Evolutionary conservation across 1,139 yeast species (phyloP).

Genomic region (Hansenula lynferdii): DNA sequence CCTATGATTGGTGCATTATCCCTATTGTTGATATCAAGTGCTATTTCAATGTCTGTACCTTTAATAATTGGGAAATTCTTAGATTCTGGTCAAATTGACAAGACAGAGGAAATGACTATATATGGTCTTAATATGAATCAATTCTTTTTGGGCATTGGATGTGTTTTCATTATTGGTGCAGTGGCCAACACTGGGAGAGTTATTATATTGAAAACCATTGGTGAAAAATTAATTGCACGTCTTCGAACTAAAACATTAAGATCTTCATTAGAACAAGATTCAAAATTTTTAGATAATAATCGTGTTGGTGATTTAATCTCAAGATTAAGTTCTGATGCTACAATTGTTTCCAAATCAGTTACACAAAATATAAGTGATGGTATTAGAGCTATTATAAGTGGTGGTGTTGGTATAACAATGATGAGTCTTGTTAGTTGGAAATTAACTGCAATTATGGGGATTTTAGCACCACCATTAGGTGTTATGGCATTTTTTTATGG

Average conservation of each 20-base stretch:
- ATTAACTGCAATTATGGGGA: slow-evolving; percentile 71
- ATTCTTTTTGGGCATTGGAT: slow-evolving; percentile 46
- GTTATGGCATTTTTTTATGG: slow-evolving; percentile 81
- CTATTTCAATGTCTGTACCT: slow-evolving; percentile 73
- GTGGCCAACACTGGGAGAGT: slow-evolving; percentile 77
- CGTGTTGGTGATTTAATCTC: slow-evolving; percentile 93
- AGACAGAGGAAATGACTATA: slow-evolving; percentile 26
- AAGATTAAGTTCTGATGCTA: slow-evolving; percentile 83
- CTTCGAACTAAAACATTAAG: slow-evolving; percentile 73
- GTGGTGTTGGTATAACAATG: slow-evolving; percentile 81
- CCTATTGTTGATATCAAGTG: slow-evolving; percentile 55
- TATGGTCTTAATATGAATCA: slow-evolving; percentile 47
- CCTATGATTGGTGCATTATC: slow-evolving; percentile 55
- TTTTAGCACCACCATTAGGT: slow-evolving; percentile 82
- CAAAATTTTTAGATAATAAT: slow-evolving; percentile 86
- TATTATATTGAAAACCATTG: slow-evolving; percentile 67
- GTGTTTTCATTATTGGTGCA: slow-evolving; percentile 67
- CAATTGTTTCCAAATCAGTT: slow-evolving; percentile 79
- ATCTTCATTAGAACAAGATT: slow-evolving; percentile 79
- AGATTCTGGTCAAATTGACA: slow-evolving; percentile 40
- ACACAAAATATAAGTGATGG: slow-evolving; percentile 94
- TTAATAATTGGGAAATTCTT: slow-evolving; percentile 75
- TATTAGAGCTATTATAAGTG: slow-evolving; percentile 73
- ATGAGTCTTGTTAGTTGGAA: slow-evolving; percentile 86
- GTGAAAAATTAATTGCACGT: slow-evolving; percentile 85